A percentile compares a stretch with the other conserved stretches of the same genome.
These are phyloP conservation scores for Halenospora varia DNA, from an alignment of 495 filamentous ascomycete species.

Conservation along the genomic window DNA sequence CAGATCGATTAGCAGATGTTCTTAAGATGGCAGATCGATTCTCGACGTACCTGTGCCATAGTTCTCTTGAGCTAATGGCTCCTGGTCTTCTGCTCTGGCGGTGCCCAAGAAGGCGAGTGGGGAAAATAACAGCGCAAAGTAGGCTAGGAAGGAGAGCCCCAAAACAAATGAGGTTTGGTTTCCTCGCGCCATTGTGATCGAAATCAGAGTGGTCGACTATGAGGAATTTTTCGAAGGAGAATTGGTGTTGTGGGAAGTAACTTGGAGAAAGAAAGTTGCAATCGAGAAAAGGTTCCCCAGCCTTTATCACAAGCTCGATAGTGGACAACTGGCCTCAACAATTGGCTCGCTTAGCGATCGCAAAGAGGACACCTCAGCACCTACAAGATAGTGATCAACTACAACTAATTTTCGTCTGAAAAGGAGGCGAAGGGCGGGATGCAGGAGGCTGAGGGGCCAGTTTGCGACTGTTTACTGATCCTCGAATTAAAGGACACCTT, in stretches of 20 bases:
- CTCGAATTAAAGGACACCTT: too few relatives aligned
- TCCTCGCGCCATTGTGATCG: conserved; percentile 47
- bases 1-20: conserved; percentile 10
- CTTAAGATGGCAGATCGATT: neutral
- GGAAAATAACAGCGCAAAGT: conserved; percentile 78
- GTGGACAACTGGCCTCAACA: neutral
- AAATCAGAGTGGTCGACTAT: conserved; percentile 14
- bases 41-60: conserved; percentile 62
- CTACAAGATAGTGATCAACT: too few relatives aligned
- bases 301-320: conserved; percentile 20
- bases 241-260: conserved; percentile 1
- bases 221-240: neutral
- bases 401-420: too few relatives aligned
- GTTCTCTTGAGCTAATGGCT: conserved; percentile 58
- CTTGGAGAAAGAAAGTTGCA: conserved; percentile 1
- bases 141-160: conserved; percentile 69
- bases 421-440: too few relatives aligned
- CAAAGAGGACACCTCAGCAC: too few relatives aligned
- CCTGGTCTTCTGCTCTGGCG: conserved; percentile 60
- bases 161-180: conserved; percentile 48
- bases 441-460: too few relatives aligned
- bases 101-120: conserved; percentile 66
- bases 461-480: too few relatives aligned
- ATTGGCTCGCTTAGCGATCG: neutral
- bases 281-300: neutral